Evolutionary conservation across 192 early-diverging fungal genomes (phyloP).

Genomic region (Umbelopsis sp.): DNA sequence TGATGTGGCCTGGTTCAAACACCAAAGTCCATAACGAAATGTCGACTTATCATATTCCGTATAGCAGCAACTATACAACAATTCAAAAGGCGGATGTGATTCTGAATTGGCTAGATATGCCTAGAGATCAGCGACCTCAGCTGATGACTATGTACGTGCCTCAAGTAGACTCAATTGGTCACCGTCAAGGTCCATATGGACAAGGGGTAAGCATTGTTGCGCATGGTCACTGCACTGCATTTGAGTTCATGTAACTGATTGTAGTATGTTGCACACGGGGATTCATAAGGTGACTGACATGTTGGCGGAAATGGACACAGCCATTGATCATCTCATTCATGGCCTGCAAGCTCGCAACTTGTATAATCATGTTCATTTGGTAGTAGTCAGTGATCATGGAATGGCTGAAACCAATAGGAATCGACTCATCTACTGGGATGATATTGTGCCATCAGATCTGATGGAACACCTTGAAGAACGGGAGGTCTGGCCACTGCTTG

Average conservation of each 20-base stretch:
- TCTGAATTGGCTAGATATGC: constrained; percentile 80
- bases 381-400: constrained; percentile 82
- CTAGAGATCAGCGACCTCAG: constrained; percentile 65
- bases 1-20: constrained; percentile 90
- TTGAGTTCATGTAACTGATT: background rate
- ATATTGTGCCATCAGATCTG: constrained; percentile 41
- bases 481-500: constrained; percentile 65
- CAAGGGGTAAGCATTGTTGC: constrained; percentile 55
- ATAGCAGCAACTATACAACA: constrained; percentile 44
- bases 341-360: constrained; percentile 63
- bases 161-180: constrained; percentile 80
- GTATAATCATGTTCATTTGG: constrained; percentile 64
- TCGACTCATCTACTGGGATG: constrained; percentile 73
- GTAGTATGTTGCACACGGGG: background rate
- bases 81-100: constrained; percentile 59
- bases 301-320: constrained; percentile 55
- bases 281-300: constrained; percentile 54
- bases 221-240: background rate
- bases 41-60: constrained; percentile 72
- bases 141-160: constrained; percentile 80
- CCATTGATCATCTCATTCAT: constrained; percentile 58
- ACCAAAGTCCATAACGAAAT: constrained; percentile 49
- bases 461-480: constrained; percentile 50
- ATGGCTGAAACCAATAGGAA: constrained; percentile 64
- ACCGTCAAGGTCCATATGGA: constrained; percentile 70